phyloP scores from a whole-genome alignment of 768 basidiomycete genomes.

The Omphalotus guepiniiformis region DNA sequence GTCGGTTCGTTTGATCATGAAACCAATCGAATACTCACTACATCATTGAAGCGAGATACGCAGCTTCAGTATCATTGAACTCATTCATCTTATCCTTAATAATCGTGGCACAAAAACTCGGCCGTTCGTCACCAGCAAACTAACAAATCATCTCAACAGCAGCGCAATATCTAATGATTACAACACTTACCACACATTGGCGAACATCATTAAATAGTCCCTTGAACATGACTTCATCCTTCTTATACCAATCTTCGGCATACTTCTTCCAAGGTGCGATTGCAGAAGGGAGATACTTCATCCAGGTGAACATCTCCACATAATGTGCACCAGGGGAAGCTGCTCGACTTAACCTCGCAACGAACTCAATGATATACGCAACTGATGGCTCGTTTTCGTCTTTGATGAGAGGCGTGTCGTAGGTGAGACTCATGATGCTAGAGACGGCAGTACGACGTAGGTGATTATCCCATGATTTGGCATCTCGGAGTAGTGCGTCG shows the following conservation, averaged over 20 bases:
- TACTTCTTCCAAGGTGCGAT: slow-evolving; percentile 2
- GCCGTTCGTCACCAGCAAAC: too few relatives aligned
- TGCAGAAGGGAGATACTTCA: background rate
- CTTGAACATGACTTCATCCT: background rate
- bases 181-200: background rate
- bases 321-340: slow-evolving; percentile 3
- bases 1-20: background rate
- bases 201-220: slow-evolving; percentile 3
- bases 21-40: background rate
- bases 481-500: background rate
- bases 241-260: background rate
- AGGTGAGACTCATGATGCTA: background rate
- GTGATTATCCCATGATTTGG: background rate
- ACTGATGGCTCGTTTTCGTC: slow-evolving; percentile 12
- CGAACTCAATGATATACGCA: background rate
- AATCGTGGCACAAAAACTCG: too few relatives aligned
- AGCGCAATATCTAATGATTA: too few relatives aligned
- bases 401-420: slow-evolving; percentile 1
- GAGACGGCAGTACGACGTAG: slow-evolving; percentile 10
- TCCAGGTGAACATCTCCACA: background rate
- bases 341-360: background rate
- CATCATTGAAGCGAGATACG: background rate
- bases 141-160: background rate
- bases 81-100: too few relatives aligned
- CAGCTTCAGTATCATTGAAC: background rate